Evolutionary conservation across 306 rosid genomes (phyloP).

Genomic region (Inga laurina): DNA sequence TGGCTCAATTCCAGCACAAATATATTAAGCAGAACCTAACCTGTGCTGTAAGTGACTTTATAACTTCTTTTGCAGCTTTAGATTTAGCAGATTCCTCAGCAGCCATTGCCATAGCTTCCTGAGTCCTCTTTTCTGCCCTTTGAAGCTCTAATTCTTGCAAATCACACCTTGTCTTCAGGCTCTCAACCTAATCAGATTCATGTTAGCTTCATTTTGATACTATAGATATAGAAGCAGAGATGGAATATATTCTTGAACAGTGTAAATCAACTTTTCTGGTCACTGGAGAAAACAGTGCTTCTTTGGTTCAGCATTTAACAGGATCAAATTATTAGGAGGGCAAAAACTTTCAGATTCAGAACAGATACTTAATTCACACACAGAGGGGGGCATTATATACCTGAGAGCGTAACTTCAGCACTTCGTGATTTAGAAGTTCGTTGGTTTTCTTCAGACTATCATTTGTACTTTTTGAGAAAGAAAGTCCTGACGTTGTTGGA

Average conservation of each 20-base stretch:
- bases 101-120: conserved; percentile 78
- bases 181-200: conserved; percentile 66
- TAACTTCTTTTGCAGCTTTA: conserved; percentile 92
- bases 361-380: conserved; percentile 9
- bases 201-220: conserved; percentile 29
- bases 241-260: not conserved
- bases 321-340: not conserved
- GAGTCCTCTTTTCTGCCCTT: conserved; percentile 73
- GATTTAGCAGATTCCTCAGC: conserved; percentile 86
- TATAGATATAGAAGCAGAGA: conserved; percentile 19
- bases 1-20: conserved; percentile 31
- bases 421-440: conserved; percentile 84
- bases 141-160: conserved; percentile 84
- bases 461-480: conserved; percentile 74
- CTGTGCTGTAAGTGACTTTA: conserved; percentile 90
- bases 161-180: conserved; percentile 76
- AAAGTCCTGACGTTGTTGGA: conserved; percentile 93
- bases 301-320: not conserved
- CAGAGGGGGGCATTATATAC: conserved; percentile 43
- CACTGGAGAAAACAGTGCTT: conserved; percentile 11
- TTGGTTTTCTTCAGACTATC: conserved; percentile 92
- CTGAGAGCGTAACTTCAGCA: conserved; percentile 74
- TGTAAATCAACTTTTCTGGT: conserved; percentile 12
- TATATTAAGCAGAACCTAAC: conserved; percentile 44
- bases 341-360: not conserved